Evolutionary conservation across 2,329 filamentous ascomycete genomes (phyloP).

Genomic region (Epichloe gansuensis): DNA sequence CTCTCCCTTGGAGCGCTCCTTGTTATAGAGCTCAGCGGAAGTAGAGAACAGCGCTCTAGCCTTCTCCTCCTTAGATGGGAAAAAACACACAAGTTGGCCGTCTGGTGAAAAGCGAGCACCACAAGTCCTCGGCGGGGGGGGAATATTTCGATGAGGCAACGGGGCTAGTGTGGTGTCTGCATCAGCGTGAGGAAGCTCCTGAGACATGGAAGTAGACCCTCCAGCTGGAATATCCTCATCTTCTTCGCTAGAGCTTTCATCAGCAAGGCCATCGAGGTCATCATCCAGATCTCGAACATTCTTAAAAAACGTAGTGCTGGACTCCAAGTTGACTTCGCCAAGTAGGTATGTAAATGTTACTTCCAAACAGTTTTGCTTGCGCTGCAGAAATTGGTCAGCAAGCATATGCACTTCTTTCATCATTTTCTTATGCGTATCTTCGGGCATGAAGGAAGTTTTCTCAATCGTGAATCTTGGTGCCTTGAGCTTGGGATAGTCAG

Average conservation of each 20-base stretch:
- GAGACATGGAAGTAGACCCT: constrained; percentile 46
- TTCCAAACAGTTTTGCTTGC: constrained; percentile 49
- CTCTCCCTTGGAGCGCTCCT: constrained; percentile 38
- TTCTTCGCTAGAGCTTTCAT: constrained; percentile 78
- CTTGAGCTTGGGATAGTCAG: constrained; percentile 43
- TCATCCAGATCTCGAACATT: constrained; percentile 51
- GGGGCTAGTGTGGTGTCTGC: constrained; percentile 40
- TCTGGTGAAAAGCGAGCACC: constrained; percentile 49
- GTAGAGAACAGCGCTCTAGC: constrained; percentile 36
- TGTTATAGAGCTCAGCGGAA: constrained; percentile 30
- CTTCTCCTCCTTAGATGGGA: constrained; percentile 53
- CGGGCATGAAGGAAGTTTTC: constrained; percentile 49
- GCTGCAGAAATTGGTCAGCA: constrained; percentile 39
- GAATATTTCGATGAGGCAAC: constrained; percentile 37
- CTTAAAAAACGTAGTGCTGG: constrained; percentile 48
- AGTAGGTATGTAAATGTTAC: constrained; percentile 50
- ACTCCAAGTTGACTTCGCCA: constrained; percentile 48
- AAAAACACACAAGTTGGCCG: constrained; percentile 53
- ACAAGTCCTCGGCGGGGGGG: constrained; percentile 42
- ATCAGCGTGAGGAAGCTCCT: constrained; percentile 44
- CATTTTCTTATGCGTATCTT: constrained; percentile 37
- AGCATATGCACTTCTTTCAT: constrained; percentile 44
- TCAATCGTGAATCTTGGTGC: constrained; percentile 48
- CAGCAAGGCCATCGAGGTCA: constrained; percentile 41
- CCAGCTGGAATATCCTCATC: constrained; percentile 44